Conservation (phyloP, 148 eudicot genomes). For the Polygonum aviculare region DNA sequence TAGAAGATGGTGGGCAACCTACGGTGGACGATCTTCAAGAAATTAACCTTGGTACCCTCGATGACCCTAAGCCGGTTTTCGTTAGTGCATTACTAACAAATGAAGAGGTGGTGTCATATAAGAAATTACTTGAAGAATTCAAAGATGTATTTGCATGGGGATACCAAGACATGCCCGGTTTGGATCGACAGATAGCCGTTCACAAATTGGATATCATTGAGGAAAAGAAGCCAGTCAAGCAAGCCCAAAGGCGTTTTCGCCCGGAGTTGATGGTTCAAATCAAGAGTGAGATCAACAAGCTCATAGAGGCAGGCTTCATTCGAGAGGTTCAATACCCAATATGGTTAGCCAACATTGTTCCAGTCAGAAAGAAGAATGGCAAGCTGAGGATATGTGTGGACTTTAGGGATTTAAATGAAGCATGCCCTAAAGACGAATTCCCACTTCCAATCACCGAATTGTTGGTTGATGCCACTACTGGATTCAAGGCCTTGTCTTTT, state of each 20-base stretch:
- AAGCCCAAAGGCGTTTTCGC: background rate
- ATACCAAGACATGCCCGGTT: background rate
- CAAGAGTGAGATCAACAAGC: background rate
- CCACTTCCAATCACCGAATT: background rate
- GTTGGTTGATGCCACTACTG: background rate
- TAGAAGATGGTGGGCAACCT: background rate
- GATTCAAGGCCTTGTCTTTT: background rate
- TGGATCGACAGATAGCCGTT: background rate
- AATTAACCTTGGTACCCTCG: too few species aligned
- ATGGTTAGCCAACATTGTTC: background rate
- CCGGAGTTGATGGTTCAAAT: background rate
- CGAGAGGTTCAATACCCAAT: background rate
- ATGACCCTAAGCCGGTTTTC: background rate
- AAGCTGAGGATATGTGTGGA: background rate
- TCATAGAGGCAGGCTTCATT: background rate
- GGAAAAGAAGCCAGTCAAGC: background rate
- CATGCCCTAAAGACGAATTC: background rate
- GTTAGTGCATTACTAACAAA: background rate
- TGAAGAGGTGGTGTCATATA: background rate
- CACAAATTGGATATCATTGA: background rate
- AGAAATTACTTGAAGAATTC: constrained; percentile 3
- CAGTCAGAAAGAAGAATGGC: background rate
- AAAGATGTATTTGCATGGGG: constrained; percentile 9
- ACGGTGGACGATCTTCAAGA: background rate
- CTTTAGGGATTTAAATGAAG: background rate